These are phyloP conservation scores for Helianthus tuberosus DNA, from an alignment of 129 eudicot genomes.

Conservation along the genomic window DNA sequence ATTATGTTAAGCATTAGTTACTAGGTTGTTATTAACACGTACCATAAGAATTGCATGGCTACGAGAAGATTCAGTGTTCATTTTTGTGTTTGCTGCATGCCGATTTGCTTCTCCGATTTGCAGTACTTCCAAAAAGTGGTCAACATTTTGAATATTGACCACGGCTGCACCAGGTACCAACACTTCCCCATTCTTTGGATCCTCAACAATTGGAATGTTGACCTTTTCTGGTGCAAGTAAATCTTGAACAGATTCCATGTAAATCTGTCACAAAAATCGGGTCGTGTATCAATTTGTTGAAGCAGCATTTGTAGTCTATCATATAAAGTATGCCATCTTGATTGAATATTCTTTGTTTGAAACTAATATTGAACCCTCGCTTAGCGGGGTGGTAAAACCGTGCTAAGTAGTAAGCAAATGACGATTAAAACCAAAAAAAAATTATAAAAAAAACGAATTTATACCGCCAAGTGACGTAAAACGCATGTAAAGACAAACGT, in stretches of 20 bases:
- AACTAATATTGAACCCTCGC: no score
- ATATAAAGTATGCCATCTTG: not conserved
- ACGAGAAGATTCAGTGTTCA: slow-evolving; percentile 97
- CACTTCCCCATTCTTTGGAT: slow-evolving; percentile 90
- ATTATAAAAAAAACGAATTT: no score
- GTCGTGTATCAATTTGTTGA: slow-evolving; percentile 8
- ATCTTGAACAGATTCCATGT: slow-evolving; percentile 95
- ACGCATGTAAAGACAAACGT: no score
- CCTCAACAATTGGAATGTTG: slow-evolving; percentile 85
- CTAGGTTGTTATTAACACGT: slow-evolving; percentile 13
- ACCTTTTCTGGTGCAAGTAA: slow-evolving; percentile 93
- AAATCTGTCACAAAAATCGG: slow-evolving; percentile 55
- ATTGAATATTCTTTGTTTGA: not conserved
- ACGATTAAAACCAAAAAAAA: no score
- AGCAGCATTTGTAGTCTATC: slow-evolving; percentile 10
- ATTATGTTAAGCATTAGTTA: not conserved
- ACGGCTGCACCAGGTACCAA: slow-evolving; percentile 81
- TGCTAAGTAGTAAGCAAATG: no score
- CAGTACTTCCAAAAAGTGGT: slow-evolving; percentile 69
- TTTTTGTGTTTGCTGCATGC: slow-evolving; percentile 96
- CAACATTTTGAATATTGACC: slow-evolving; percentile 64
- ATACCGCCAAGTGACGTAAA: no score
- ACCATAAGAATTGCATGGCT: slow-evolving; percentile 99
- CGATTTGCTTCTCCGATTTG: slow-evolving; percentile 94
- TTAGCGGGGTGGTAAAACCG: no score